Conservation (phyloP, 1,284 basidiomycete genomes). For the Afroboletus lepidellus region DNA sequence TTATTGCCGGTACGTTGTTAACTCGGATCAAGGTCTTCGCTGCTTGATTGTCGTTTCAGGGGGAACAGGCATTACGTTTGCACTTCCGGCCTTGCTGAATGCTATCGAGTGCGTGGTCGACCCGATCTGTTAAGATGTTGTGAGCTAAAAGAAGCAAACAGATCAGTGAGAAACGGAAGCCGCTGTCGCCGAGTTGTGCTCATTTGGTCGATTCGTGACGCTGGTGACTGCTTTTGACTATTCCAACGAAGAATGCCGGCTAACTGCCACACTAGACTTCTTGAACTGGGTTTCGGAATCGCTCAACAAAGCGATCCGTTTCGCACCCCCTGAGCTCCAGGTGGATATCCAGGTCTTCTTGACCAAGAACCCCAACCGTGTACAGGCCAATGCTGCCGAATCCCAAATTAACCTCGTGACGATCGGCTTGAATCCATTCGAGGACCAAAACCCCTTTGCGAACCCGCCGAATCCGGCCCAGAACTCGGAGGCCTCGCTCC, state of each 20-base stretch:
- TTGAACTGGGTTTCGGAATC: conserved; percentile 32
- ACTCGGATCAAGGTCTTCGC: neutral
- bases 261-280: conserved; percentile 12
- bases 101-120: conserved; percentile 30
- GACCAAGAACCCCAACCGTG: conserved; percentile 12
- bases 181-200: conserved; percentile 31
- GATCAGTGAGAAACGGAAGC: conserved; percentile 26
- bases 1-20: conserved; percentile 34
- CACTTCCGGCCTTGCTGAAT: conserved; percentile 38
- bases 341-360: conserved; percentile 34
- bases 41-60: conserved; percentile 17
- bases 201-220: conserved; percentile 38
- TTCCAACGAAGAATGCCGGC: neutral
- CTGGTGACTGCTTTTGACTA: conserved; percentile 21
- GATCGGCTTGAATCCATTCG: neutral
- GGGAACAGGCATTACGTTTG: conserved; percentile 40
- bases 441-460: neutral
- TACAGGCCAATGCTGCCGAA: neutral
- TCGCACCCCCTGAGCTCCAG: conserved; percentile 17
- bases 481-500: neutral
- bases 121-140: neutral
- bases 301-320: conserved; percentile 23
- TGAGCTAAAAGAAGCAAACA: conserved; percentile 4
- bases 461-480: neutral
- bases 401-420: neutral